Evolutionary conservation across 2,329 filamentous ascomycete species (phyloP), one percentile per base, ranked within the genome.

Genomic region (Furcasterigmium sp.): DNA sequence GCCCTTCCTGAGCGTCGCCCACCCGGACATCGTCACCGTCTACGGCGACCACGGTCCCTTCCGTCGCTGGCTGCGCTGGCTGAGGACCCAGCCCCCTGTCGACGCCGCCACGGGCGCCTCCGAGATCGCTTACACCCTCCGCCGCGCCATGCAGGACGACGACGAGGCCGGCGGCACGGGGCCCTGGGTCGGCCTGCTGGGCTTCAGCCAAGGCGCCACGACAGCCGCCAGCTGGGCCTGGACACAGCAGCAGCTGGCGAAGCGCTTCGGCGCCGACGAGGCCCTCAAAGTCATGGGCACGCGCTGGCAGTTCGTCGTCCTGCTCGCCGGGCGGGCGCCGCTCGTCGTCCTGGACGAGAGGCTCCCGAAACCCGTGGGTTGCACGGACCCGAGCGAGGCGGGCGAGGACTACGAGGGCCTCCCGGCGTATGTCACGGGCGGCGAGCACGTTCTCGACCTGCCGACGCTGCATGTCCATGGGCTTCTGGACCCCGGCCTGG

Each of bases 381-480:
- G 54, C 17, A 54, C 43, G 14, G 41, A 49, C 58, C 38, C 48
- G 43, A 49, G 56, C 53, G 41, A 65, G 57, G 39, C 54, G 26
- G 53, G 49, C 17, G 54, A 58, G 32, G 56, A 60, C 11, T 64
- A 78, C 20, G 63, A 60, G 19, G 70, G 73, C 35, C 68, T 69
- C 18, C 68, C 68, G 36, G 57, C 62, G 34, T 66, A 72, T 20
- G 64, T 70, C 13, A 51, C 52, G 19, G 55, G 54, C 4, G 60
- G 50, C 28, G 68, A 69, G n/a, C 69, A 75, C 53, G 49, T 77
- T 19, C 56, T 85, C 45, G 64, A 57, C 21, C 52, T 80, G 37
- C 82, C 82, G 23, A 85, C 83, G 1, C 58, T 87, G 5, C 84
- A 87, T 63, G 80, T 87, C 1, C 83, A 87, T 62, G 84, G 84